Evolutionary conservation across 2,329 filamentous ascomycete species (phyloP).

Genomic region (Pezicula neosporulosa): DNA sequence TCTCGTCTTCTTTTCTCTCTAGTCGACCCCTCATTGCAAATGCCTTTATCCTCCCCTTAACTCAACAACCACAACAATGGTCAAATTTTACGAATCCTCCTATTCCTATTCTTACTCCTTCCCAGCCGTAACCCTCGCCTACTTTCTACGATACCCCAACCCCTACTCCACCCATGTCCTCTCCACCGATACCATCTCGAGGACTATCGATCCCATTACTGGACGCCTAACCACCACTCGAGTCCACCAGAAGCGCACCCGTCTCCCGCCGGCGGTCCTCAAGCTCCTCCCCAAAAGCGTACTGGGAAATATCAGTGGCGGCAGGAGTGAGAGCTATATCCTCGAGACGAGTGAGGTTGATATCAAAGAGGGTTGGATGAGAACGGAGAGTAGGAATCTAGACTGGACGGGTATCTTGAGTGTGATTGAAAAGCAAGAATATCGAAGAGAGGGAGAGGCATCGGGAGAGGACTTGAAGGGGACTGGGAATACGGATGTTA

Average conservation of each 20-base stretch:
- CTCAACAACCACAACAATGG: slow-evolving; percentile 18
- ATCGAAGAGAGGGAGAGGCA: slow-evolving; percentile 36
- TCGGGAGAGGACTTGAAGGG: slow-evolving; percentile 22
- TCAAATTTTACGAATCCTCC: slow-evolving; percentile 45
- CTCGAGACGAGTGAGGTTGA: slow-evolving; percentile 78
- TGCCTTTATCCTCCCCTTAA: slow-evolving; percentile 13
- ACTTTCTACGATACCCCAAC: slow-evolving; percentile 86
- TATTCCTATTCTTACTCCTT: slow-evolving; percentile 79
- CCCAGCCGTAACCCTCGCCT: slow-evolving; percentile 81
- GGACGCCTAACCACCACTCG: slow-evolving; percentile 75
- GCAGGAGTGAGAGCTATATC: slow-evolving; percentile 67
- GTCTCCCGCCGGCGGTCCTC: slow-evolving; percentile 69
- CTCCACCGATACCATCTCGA: slow-evolving; percentile 78
- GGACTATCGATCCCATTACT: slow-evolving; percentile 67
- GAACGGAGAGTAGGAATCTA: slow-evolving; percentile 75
- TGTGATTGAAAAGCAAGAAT: slow-evolving; percentile 73
- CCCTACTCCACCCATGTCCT: slow-evolving; percentile 80
- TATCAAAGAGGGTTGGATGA: slow-evolving; percentile 78
- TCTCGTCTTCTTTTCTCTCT: too few relatives aligned
- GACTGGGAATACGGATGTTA: slow-evolving; percentile 56
- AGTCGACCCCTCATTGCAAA: slow-evolving; percentile 3
- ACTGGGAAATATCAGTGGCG: slow-evolving; percentile 50
- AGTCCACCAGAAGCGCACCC: slow-evolving; percentile 78
- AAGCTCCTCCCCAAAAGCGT: slow-evolving; percentile 71
- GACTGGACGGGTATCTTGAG: slow-evolving; percentile 80